Conservation (phyloP, 768 basidiomycete species). For the Calocera viscosa region DNA sequence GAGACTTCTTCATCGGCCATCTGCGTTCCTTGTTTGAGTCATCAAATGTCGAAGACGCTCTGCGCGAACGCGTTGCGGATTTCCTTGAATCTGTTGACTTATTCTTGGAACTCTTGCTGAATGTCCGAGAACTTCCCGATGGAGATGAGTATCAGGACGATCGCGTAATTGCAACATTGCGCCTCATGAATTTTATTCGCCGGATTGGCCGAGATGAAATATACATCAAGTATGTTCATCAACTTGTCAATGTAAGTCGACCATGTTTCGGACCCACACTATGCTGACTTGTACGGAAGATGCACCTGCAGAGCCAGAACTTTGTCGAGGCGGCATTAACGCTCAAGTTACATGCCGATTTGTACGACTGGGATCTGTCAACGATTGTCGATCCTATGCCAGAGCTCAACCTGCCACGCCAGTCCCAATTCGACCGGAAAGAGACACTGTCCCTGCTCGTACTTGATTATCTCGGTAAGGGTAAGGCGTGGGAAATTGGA, state of each 20-base stretch:
- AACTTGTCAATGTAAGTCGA: conserved; percentile 67
- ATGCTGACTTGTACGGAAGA: conserved; percentile 33
- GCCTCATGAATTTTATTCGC: conserved; percentile 87
- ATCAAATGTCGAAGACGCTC: conserved; percentile 62
- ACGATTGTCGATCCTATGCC: conserved; percentile 77
- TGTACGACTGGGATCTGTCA: conserved; percentile 81
- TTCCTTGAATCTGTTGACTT: conserved; percentile 85
- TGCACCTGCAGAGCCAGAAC: conserved; percentile 79
- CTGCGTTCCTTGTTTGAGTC: conserved; percentile 81
- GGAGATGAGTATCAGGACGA: conserved; percentile 93
- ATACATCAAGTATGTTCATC: conserved; percentile 92
- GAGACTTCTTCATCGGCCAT: conserved; percentile 85
- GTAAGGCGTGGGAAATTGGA: conserved; percentile 94
- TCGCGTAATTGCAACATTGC: conserved; percentile 78
- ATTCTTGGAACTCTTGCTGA: conserved; percentile 83
- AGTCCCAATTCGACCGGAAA: conserved; percentile 87
- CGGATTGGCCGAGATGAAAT: conserved; percentile 86
- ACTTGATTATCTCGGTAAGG: conserved; percentile 93
- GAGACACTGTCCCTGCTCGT: conserved; percentile 85
- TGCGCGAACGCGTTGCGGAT: conserved; percentile 60
- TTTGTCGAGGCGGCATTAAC: conserved; percentile 89
- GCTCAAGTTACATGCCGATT: conserved; percentile 82
- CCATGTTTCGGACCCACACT: not conserved
- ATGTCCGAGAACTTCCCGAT: conserved; percentile 76
- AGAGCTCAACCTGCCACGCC: conserved; percentile 77